Conservation (phyloP, 2,329 filamentous ascomycete species). For the Colletotrichum sp. region DNA sequence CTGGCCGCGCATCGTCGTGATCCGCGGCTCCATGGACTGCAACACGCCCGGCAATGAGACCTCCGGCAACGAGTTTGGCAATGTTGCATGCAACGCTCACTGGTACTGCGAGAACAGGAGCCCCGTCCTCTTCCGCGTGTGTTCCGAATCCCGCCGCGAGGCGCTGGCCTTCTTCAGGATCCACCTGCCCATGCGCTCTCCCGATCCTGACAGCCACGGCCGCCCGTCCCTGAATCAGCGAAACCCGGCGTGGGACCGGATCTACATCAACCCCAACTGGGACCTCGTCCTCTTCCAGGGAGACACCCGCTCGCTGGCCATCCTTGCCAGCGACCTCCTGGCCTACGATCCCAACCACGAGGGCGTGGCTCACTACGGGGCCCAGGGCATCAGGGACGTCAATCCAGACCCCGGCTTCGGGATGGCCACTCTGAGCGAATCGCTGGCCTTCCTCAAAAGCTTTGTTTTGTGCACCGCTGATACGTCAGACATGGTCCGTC, state of each 20-base stretch:
- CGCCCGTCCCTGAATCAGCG: constrained; percentile 4
- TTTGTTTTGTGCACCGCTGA: constrained; percentile 7
- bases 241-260: constrained; percentile 20
- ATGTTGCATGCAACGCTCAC: constrained; percentile 7
- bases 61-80: constrained; percentile 11
- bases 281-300: constrained; percentile 23
- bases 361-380: constrained; percentile 21
- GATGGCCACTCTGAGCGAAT: constrained; percentile 17
- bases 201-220: constrained; percentile 4
- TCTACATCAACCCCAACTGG: constrained; percentile 25
- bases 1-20: constrained; percentile 19
- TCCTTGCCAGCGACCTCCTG: constrained; percentile 22
- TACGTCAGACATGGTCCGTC: constrained; percentile 1
- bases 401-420: constrained; percentile 10
- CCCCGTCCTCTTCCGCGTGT: constrained; percentile 21
- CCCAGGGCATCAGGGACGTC: constrained; percentile 14
- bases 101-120: constrained; percentile 24
- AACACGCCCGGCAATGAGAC: background rate
- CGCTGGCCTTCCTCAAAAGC: constrained; percentile 7
- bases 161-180: constrained; percentile 23
- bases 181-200: constrained; percentile 18
- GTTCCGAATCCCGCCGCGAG: constrained; percentile 19
- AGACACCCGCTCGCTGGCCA: background rate
- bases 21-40: constrained; percentile 8
- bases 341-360: constrained; percentile 18